Conservation (phyloP, 129 eudicot species). For the Escallonia herrerae region DNA sequence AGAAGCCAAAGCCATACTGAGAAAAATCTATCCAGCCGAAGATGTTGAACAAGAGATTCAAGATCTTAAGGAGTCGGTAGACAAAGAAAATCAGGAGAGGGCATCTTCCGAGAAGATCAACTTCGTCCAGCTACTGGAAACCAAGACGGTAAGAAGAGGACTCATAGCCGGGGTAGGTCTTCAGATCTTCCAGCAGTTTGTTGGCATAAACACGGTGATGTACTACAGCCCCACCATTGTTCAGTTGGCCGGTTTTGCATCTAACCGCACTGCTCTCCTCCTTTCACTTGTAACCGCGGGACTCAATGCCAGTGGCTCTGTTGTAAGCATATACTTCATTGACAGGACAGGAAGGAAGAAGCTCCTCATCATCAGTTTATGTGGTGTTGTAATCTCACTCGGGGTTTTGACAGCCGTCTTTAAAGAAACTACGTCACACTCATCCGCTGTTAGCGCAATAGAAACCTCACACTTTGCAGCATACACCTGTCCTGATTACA, state of each 20-base stretch:
- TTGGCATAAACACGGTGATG: conserved; percentile 71
- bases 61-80: conserved; percentile 53
- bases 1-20: conserved; percentile 38
- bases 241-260: conserved; percentile 61
- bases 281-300: conserved; percentile 60
- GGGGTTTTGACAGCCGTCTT: conserved; percentile 44
- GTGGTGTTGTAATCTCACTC: conserved; percentile 37
- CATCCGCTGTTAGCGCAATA: conserved; percentile 31
- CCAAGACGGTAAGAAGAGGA: conserved; percentile 52
- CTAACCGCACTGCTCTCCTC: conserved; percentile 54
- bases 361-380: conserved; percentile 44
- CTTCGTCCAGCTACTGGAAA: conserved; percentile 26
- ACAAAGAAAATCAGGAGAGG: conserved; percentile 35
- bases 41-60: conserved; percentile 45
- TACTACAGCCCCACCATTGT: conserved; percentile 65
- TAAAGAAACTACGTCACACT: conserved; percentile 37
- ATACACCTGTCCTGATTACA: conserved; percentile 43
- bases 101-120: conserved; percentile 34
- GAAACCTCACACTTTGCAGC: conserved; percentile 30
- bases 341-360: conserved; percentile 59
- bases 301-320: conserved; percentile 53
- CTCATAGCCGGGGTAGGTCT: conserved; percentile 55
- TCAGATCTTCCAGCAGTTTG: conserved; percentile 59
- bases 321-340: conserved; percentile 51
- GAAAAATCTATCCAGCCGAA: conserved; percentile 38